phyloP scores from a whole-genome alignment of 352 stramenopile genomes.

The Globisporangium sylvaticum region DNA sequence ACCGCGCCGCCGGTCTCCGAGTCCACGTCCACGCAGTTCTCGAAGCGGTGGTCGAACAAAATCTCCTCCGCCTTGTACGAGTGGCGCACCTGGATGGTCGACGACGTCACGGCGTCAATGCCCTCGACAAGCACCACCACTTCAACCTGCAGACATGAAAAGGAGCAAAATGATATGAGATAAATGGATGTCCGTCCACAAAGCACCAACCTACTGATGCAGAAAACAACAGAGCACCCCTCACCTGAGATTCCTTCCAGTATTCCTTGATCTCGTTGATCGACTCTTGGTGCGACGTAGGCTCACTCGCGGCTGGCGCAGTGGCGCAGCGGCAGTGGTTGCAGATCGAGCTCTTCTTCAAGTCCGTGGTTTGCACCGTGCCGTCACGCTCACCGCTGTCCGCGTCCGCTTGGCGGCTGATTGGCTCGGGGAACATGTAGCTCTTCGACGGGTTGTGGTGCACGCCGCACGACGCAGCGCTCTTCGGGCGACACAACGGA shows the following conservation, averaged over 20 bases:
- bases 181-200: neutral
- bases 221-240: neutral
- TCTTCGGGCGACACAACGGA: slow-evolving; percentile 82
- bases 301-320: slow-evolving; percentile 18
- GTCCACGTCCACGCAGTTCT: slow-evolving; percentile 87
- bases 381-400: slow-evolving; percentile 65
- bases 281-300: slow-evolving; percentile 25
- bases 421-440: slow-evolving; percentile 69
- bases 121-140: slow-evolving; percentile 96
- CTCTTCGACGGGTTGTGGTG: slow-evolving; percentile 61
- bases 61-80: slow-evolving; percentile 94
- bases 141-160: slow-evolving; percentile 72
- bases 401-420: slow-evolving; percentile 50
- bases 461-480: slow-evolving; percentile 29
- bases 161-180: slow-evolving; percentile 9
- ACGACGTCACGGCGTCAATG: slow-evolving; percentile 93
- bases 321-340: slow-evolving; percentile 42
- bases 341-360: slow-evolving; percentile 23
- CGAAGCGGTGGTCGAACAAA: slow-evolving; percentile 90
- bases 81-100: slow-evolving; percentile 94
- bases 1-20: slow-evolving; percentile 70
- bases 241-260: slow-evolving; percentile 73
- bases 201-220: neutral
- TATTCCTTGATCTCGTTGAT: slow-evolving; percentile 67
- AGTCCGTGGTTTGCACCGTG: slow-evolving; percentile 24